Evolutionary conservation across 768 basidiomycete species (phyloP), one percentile per base, ranked within the genome.

Genomic region (Lentinula edodes): DNA sequence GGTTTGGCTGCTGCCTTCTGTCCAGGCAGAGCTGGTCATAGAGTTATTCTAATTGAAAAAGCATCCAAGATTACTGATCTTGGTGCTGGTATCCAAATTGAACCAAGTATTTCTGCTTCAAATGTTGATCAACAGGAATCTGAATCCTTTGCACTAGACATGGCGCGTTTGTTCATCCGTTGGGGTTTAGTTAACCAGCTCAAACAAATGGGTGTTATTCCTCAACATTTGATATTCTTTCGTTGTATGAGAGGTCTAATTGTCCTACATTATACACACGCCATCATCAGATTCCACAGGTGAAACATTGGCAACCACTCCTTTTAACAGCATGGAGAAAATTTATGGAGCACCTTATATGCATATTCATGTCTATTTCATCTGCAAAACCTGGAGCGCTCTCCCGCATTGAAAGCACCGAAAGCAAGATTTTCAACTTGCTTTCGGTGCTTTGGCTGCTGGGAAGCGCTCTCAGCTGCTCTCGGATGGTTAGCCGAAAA

Each of bases 1-100:
- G 78, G 78, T 18, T 67, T 80, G 52, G 62, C 76, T 7, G 76
- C 76, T 15, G 78, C 78, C 6, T 70, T 71, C 65, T 72, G 71
- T 53, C 69, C 80, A 10, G 74, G 75, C 23, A 67, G 71, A 8
- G 76, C 74, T 0, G 79, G 79, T 0, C 77, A 80, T 65, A 71
- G 55, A 10, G 73, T 79, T 41, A 76, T 76, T 50, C 72, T 80
- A 53, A 68, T 80, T 41, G 78, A 80, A 60, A 64, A 64, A 39
- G 75, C 76, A 6, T 42, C 55, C 3, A 51, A 58, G 15, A 72
- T 78, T 10, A 32, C 12, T 6, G 78, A 78, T 61, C 70, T 78
- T 6, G 77, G 77, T 5, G 76, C 77, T 1, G 77, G 77, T 50
- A 78, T 77, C 38, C 74, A 76, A 63, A 66, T 78, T 18, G 23